Evolutionary conservation across 495 filamentous ascomycete species (phyloP), one percentile per base, ranked within the genome.

Genomic region (Platismatia glauca): DNA sequence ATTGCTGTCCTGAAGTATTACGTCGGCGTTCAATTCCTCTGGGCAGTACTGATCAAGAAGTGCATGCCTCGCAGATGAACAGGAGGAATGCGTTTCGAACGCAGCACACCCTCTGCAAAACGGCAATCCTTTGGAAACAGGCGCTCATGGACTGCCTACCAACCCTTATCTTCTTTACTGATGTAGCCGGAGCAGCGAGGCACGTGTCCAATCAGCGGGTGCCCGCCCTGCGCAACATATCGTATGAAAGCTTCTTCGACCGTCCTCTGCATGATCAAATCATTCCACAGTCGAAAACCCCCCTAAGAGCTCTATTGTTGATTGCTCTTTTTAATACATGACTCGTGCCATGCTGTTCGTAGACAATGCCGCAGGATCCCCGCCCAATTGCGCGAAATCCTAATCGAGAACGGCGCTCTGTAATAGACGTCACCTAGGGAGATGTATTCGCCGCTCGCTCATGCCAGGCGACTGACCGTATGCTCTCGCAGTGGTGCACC

Each of bases 1-100:
- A 61, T 72, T 72, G 41, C 58, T 60, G 20, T 60, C 58, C 48
- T 60, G 20, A 22, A 60, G 18, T 18, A 20, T 50, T 48, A 29
- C 58, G 18, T 31, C 27, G 27, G 24, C 38, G 24, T 35, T 22
- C n/a, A 59, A 38, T 34, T 31, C 20, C 20, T 59, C 58, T 9
- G 29, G 58, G 31, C 43, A 59, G n/a, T 50, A 60, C 43, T 60
- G 22, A 9, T 60, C 29, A 9, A 60, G 52, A 22, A 60, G 33
- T 27, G 44, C 58, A 52, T 60, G n/a, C 43, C 46, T 61, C 8
- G 44, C 59, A 41, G 20, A 27, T 61, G n/a, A n/a, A 61, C 13
- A 13, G 59, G 59, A 37, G 59, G 44, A 48, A 60, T 60, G 50
- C 50, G 44, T 22, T 61, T 46, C 44, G 46, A 53, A 20, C 48